Evolutionary conservation across 179 eudicot species (phyloP), one percentile per base, ranked within the genome.

Genomic region (Spinacia oleracea): DNA sequence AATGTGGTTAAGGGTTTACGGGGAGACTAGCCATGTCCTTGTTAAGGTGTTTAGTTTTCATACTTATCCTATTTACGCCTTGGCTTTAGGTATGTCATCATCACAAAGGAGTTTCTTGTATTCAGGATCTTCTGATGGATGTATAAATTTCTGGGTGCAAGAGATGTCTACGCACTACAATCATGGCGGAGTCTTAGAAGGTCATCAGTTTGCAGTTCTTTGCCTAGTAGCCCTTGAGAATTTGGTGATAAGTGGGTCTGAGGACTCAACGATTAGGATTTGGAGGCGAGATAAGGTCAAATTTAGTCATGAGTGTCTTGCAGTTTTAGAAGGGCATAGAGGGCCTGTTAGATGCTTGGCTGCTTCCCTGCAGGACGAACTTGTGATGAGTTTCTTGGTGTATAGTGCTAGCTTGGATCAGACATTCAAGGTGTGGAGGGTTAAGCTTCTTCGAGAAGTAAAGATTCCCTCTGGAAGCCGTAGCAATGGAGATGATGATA

Each of bases 341-440:
- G 93, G 96, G 56, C 96, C 96, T n/a, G 89, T 91, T n/a, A 88
- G 74, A 82, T 87, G 90, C 71, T 67, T 91, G 66, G 87, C 87
- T 18, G 90, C 89, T 56, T 75, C 81, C 25, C 40, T 87, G 67
- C 93, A 91, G 73, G 75, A 71, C 9, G 89, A 51, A 15, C 21
- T 50, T 80, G 59, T n/a, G 1, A 60, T 56, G 72, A 88, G 89
- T 56, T 80, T 91, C 23, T 71, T 87, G 69, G 85, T 91, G 12
- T 91, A 86, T 56, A 91, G 92, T 77, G 90, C 90, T 5, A 86
- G 96, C 53, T 79, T 83, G 51, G 96, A 91, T 71, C 86, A 86
- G 56, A 89, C 91, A 5, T 81, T 77, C 66, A 81, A 77, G 81
- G 84, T 77, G 5, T 81, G 81, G 84, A 81, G 84, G 65, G 78